These are phyloP conservation scores for Citrus glauca DNA, from an alignment of 345 rosid species.

Conservation along the genomic window DNA sequence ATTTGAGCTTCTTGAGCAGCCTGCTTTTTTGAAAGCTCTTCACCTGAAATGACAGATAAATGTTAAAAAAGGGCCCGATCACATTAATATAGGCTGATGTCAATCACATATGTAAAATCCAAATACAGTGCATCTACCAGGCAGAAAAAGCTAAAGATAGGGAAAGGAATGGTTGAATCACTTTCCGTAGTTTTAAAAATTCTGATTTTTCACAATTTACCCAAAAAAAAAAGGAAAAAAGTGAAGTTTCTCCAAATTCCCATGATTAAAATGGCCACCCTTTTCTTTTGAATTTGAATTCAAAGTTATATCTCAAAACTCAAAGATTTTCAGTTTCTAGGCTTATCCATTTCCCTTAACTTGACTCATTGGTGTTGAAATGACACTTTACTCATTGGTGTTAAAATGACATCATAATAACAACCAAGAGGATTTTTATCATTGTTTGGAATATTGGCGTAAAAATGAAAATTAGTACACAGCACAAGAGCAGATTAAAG, in stretches of 20 bases:
- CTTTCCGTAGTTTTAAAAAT: not conserved
- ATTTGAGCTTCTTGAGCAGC: conserved; percentile 95
- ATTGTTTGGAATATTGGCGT: not conserved
- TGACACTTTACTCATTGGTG: not conserved
- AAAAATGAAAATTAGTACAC: not conserved
- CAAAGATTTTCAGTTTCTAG: not conserved
- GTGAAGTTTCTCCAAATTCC: not conserved
- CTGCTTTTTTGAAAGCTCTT: conserved; percentile 98
- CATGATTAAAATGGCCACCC: not conserved
- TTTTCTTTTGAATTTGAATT: not conserved
- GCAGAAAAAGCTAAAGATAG: not conserved
- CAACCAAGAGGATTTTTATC: not conserved
- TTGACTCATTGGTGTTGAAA: not conserved
- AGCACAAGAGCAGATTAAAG: not conserved
- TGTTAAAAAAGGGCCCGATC: not conserved
- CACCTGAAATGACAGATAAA: conserved; percentile 51
- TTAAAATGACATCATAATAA: not conserved
- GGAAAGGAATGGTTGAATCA: not conserved
- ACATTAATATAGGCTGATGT: not conserved
- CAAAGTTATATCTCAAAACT: not conserved
- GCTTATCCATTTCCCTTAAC: not conserved
- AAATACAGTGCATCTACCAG: not conserved
- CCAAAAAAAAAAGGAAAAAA: not conserved
- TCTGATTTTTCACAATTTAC: not conserved
- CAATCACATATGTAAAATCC: not conserved